These are phyloP conservation scores for Fonsecaea pugnacius DNA, from an alignment of 2,329 filamentous ascomycete genomes.

Conservation along the genomic window DNA sequence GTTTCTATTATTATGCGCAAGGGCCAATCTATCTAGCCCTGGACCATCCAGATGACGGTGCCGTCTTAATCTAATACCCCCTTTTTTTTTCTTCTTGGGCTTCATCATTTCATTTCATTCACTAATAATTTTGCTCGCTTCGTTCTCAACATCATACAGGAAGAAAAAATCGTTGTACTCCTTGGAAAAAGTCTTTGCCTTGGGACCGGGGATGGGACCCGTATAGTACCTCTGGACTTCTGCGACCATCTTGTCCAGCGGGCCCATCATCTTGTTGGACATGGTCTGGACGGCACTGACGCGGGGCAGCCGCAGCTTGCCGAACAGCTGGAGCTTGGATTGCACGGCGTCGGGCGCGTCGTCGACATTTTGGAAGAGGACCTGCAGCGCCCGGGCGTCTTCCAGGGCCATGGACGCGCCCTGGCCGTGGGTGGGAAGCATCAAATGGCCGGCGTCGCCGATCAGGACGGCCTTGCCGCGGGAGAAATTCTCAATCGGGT, in stretches of 20 bases:
- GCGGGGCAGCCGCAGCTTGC: constrained; percentile 26
- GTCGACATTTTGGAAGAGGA: constrained; percentile 34
- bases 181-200: constrained; percentile 24
- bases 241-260: constrained; percentile 24
- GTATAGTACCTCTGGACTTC: constrained; percentile 26
- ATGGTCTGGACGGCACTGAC: constrained; percentile 26
- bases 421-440: constrained; percentile 62
- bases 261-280: constrained; percentile 32
- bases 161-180: constrained; percentile 33
- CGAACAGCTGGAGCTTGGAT: constrained; percentile 18
- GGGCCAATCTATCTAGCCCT: background rate
- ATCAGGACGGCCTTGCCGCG: constrained; percentile 61
- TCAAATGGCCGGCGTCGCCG: constrained; percentile 69
- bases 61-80: background rate
- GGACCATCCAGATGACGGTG: background rate
- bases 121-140: constrained; percentile 14
- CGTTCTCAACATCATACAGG: constrained; percentile 27
- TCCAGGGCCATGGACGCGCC: constrained; percentile 44
- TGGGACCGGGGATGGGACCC: constrained; percentile 25
- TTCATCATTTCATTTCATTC: constrained; percentile 1
- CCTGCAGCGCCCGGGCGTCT: constrained; percentile 40
- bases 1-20: too few relatives aligned
- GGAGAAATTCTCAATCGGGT: constrained; percentile 48
- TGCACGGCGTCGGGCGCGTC: constrained; percentile 10
- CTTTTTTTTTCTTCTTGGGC: background rate